Percentiles rank a stretch among this genome's conserved stretches.
These are phyloP conservation scores for Komagataella mondaviorum DNA, from an alignment of 805 yeast genomes.

Conservation along the genomic window DNA sequence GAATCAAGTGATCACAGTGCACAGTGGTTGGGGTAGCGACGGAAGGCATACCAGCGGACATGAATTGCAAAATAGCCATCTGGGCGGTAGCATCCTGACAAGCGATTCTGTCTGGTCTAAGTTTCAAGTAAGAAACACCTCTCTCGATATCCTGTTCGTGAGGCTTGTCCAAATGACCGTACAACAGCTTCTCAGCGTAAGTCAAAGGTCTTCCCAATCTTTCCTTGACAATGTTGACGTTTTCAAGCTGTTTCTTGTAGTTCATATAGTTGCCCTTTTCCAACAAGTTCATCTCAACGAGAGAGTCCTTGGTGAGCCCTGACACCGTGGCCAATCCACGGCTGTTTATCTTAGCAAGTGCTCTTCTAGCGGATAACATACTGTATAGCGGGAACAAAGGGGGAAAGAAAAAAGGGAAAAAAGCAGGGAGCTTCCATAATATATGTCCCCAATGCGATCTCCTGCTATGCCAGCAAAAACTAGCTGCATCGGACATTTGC, in stretches of 20 bases:
- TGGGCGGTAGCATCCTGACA: constrained; percentile 99
- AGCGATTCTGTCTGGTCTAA: constrained; percentile 95
- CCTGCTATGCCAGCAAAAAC: not conserved
- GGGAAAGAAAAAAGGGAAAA: not conserved
- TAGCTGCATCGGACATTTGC: not conserved
- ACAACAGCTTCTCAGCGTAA: constrained; percentile 85
- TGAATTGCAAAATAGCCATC: constrained; percentile 96
- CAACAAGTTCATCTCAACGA: constrained; percentile 39
- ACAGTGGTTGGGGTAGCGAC: constrained; percentile 93
- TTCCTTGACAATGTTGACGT: constrained; percentile 65
- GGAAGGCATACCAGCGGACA: constrained; percentile 84
- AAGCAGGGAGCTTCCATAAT: not conserved
- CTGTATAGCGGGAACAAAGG: not conserved
- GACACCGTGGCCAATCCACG: constrained; percentile 43
- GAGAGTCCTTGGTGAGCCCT: constrained; percentile 35
- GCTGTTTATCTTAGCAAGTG: constrained; percentile 2
- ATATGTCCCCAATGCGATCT: not conserved
- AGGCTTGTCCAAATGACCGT: constrained; percentile 85
- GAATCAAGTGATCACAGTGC: constrained; percentile 97
- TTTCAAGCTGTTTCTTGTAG: constrained; percentile 84
- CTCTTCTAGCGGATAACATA: constrained; percentile 5
- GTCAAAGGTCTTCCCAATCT: constrained; percentile 75
- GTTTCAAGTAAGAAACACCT: constrained; percentile 83
- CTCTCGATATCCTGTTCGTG: constrained; percentile 63
- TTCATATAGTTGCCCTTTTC: constrained; percentile 79